Conservation (phyloP, 495 filamentous ascomycete genomes). For the Collariella sp. region DNA sequence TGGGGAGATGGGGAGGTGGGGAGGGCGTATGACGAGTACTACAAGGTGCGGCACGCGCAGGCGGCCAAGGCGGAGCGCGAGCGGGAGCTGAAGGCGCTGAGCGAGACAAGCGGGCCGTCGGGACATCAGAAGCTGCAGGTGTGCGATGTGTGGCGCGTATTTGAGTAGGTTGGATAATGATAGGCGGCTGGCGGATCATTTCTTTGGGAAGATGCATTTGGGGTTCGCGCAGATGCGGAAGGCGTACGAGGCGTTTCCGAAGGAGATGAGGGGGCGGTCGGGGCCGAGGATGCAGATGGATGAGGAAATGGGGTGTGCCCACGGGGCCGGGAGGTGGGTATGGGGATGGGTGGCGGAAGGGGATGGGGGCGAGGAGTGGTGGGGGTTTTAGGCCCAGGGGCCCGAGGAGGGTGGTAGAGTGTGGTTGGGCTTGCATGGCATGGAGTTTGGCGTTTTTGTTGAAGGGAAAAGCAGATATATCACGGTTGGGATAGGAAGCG, state of each 20-base stretch:
- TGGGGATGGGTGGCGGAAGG: conserved; percentile 41
- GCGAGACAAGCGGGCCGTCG: conserved; percentile 80
- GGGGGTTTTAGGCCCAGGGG: conserved; percentile 37
- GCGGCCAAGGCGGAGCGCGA: conserved; percentile 77
- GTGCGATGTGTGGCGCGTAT: conserved; percentile 91
- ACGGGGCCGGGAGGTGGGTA: conserved; percentile 48
- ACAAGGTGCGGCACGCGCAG: conserved; percentile 71
- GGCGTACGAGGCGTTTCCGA: conserved; percentile 74
- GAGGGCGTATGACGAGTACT: conserved; percentile 75
- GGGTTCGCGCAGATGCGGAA: conserved; percentile 97
- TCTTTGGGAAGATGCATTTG: conserved; percentile 99
- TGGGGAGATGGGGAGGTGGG: conserved; percentile 76
- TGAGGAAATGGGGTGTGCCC: conserved; percentile 37
- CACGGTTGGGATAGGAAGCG: background rate
- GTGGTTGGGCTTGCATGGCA: conserved; percentile 3
- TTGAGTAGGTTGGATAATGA: conserved; percentile 89
- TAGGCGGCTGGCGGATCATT: conserved; percentile 86
- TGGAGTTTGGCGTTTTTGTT: conserved; percentile 6
- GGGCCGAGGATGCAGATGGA: conserved; percentile 52
- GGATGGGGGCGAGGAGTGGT: conserved; percentile 36
- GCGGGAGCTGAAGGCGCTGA: conserved; percentile 81
- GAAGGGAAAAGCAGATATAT: background rate
- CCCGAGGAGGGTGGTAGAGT: conserved; percentile 33
- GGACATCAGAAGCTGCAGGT: conserved; percentile 98
- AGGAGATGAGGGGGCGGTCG: conserved; percentile 57